Conservation (phyloP, 139 green algal genomes). For the Chloropicon primus region DNA sequence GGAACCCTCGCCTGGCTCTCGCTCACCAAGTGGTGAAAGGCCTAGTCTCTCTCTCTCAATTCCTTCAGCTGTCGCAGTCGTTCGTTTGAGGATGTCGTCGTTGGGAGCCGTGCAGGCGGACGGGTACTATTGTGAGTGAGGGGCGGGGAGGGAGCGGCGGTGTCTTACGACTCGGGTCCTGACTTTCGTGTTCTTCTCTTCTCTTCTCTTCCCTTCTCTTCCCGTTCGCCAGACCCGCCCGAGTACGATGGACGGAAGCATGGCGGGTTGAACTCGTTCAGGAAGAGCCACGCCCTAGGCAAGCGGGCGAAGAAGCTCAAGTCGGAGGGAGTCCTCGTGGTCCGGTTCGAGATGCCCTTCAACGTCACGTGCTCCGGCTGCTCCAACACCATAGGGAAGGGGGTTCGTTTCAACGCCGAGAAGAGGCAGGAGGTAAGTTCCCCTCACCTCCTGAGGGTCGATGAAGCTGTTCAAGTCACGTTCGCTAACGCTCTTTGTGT, state of each 20-base stretch:
- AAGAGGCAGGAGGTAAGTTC: slow-evolving; percentile 82
- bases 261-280: not conserved
- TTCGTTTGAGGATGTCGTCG: not conserved
- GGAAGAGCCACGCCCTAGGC: no score
- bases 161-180: no score
- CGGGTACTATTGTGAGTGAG: not conserved
- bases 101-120: not conserved
- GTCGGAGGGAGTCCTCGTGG: not conserved
- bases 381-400: slow-evolving; percentile 79
- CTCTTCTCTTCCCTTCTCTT: no score
- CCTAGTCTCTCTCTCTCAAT: no score
- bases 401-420: slow-evolving; percentile 95
- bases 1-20: no score
- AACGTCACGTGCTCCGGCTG: slow-evolving; percentile 84
- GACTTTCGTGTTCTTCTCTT: no score
- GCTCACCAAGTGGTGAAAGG: no score
- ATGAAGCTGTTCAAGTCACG: not conserved
- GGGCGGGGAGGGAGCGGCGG: no score
- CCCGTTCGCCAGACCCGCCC: no score
- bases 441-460: slow-evolving; percentile 64
- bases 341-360: slow-evolving; percentile 90
- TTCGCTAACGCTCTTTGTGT: not conserved
- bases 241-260: not conserved
- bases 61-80: no score
- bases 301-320: not conserved